Evolutionary conservation across 2,329 filamentous ascomycete genomes (phyloP).

Genomic region (Beauveria caledonica): DNA sequence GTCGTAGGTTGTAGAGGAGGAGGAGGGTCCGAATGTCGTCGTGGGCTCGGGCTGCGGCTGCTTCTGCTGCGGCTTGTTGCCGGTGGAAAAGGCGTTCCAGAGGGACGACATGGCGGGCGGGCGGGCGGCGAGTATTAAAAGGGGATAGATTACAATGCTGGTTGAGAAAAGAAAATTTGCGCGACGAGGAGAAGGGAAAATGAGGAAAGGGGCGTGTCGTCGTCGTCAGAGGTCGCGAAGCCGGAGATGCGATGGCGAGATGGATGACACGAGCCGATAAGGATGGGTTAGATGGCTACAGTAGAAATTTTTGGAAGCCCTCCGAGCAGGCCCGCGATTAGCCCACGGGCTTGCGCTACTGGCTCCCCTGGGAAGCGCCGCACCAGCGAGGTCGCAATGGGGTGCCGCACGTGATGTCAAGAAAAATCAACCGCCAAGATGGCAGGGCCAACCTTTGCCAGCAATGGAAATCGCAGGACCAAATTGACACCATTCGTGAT

Average conservation of each 20-base stretch:
- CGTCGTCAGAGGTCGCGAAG: not conserved
- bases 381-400: not conserved
- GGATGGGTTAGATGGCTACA: not conserved
- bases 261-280: slow-evolving; percentile 1
- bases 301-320: slow-evolving; percentile 11
- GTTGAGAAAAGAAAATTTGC: not conserved
- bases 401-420: not conserved
- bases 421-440: not conserved
- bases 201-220: not conserved
- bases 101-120: slow-evolving; percentile 43
- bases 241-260: not conserved
- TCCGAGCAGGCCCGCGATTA: slow-evolving; percentile 3
- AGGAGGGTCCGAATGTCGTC: slow-evolving; percentile 37
- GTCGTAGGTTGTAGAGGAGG: slow-evolving; percentile 55
- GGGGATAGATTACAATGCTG: not conserved
- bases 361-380: not conserved
- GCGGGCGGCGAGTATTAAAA: slow-evolving; percentile 10
- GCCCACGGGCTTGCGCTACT: not conserved
- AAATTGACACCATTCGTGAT: not conserved
- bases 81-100: slow-evolving; percentile 55
- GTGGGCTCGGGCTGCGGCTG: slow-evolving; percentile 21
- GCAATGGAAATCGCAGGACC: not conserved
- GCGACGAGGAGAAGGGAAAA: not conserved
- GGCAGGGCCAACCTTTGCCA: not conserved
- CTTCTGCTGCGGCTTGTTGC: slow-evolving; percentile 41